Evolutionary conservation across 164 flowering plant species (phyloP), one percentile per base, ranked within the genome.

Genomic region (Vitis rupestris): DNA sequence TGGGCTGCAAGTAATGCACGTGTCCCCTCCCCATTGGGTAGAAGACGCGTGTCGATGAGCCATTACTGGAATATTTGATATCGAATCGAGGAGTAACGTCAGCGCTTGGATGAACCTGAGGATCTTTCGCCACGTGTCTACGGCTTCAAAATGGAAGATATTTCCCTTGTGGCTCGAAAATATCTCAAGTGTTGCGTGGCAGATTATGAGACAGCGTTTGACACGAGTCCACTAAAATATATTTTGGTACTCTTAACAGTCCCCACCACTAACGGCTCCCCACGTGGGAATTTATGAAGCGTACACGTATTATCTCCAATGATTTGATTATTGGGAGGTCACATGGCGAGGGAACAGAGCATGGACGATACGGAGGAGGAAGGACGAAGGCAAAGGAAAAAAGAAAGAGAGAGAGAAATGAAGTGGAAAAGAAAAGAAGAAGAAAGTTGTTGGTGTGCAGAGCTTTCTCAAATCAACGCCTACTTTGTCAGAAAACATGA

Each of bases 111-210:
- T 44, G 55, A 50, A 30, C 44, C 44, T 0, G 12, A 9, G 10
- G n/a, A 57, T 63, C n/a, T 0, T 0, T 1, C 10, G 50, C 49
- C 73, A 74, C 70, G 73, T 70, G 77, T 74, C 66, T 13, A 4
- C 1, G 9, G 27, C 8, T 23, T 12, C 10, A 11, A 19, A 67
- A 12, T 55, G 29, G 5, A 13, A 59, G 65, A 74, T 69, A 65
- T 64, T 61, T 52, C 51, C 59, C 57, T 51, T 53, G 65, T 64
- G 69, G 69, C 58, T 59, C 70, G 17, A 65, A 74, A 74, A 74
- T 74, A 74, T 70, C 77, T 65, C 0, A 11, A 13, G 52, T 50
- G 30, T 16, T 48, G 63, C 75, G 70, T 62, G 75, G 27, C 57
- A 3, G 27, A 3, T 62, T 50, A 3, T 49, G 54, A 49, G 12